A percentile compares a stretch with the other conserved stretches of the same genome.
These are phyloP conservation scores for Rhynchosporium secalis DNA, from an alignment of 2,329 filamentous ascomycete species.

Conservation along the genomic window DNA sequence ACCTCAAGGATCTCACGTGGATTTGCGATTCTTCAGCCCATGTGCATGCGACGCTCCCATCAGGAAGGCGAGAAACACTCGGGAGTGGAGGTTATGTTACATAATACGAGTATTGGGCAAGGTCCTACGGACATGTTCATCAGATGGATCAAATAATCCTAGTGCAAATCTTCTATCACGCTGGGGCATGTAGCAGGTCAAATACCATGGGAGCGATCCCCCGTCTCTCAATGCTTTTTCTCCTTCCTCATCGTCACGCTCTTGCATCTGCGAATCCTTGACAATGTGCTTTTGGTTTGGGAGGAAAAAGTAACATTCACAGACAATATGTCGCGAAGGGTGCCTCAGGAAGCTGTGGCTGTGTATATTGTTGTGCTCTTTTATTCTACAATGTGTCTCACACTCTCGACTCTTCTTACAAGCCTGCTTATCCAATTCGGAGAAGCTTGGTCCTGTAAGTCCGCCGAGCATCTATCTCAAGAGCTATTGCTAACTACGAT, in stretches of 20 bases:
- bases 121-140: constrained; percentile 2
- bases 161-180: constrained; percentile 7
- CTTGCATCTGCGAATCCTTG: constrained; percentile 2
- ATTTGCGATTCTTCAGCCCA: constrained; percentile 5
- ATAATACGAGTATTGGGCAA: constrained; percentile 6
- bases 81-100: not conserved
- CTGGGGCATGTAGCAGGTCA: constrained; percentile 15
- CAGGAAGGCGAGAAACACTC: not conserved
- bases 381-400: constrained; percentile 36
- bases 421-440: constrained; percentile 37
- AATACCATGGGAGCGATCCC: constrained; percentile 14
- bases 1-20: constrained; percentile 17
- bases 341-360: constrained; percentile 33
- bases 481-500: constrained; percentile 8
- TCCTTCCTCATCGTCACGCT: not conserved
- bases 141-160: constrained; percentile 5
- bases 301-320: constrained; percentile 6
- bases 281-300: constrained; percentile 1
- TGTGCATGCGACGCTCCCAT: constrained; percentile 17
- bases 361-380: constrained; percentile 34
- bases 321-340: constrained; percentile 22
- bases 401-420: constrained; percentile 29
- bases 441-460: constrained; percentile 38
- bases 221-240: constrained; percentile 5
- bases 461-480: not conserved